Evolutionary conservation across 345 rosid species (phyloP), one percentile per base, ranked within the genome.

Genomic region (Eucalyptus coolabah): DNA sequence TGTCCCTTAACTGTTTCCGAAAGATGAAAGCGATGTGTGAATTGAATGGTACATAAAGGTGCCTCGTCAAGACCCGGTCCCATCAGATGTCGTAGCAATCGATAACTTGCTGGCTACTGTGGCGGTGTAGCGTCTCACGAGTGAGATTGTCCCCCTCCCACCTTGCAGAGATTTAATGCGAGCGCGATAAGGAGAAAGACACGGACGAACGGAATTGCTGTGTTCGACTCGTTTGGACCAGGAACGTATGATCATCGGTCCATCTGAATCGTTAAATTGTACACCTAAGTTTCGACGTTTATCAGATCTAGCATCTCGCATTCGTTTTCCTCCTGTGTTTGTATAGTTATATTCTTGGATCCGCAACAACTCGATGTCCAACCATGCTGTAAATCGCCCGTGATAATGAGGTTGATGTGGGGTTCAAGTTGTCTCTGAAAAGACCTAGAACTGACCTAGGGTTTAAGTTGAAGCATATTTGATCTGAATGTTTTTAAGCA

Each of bases 131-230:
- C 85, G 42, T 40, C 32, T 89, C 94, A 95, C 93, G 92, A 91
- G 92, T 54, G 94, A 88, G 12, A 24, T 88, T 94, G 95, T 94
- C 95, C 83, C 92, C 95, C 89, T 90, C 92, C 28, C 87, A 90
- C 93, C 86, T 90, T 88, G 90, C 89, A 93, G 91, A 89, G 80
- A 88, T 87, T 90, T 82, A 89, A 56, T 90, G 88, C 21, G 90
- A 89, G 80, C 89, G 81, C 77, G 93, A 91, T 89, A 4, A 28
- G 81, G 72, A 77, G 87, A 88, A 12, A 6, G 85, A 77, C 85
- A 77, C 30, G 30, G 23, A 40, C 44, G 30, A 77, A 77, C 21
- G 85, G 30, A 77, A 6, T 12, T 77, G 5, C 47, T 7, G 85
- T 6, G 85, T 40, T 77, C 47, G 85, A 2, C 85, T 3, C 47